phyloP scores from a whole-genome alignment of 495 filamentous ascomycete species.

The Penicillium arizonense region DNA sequence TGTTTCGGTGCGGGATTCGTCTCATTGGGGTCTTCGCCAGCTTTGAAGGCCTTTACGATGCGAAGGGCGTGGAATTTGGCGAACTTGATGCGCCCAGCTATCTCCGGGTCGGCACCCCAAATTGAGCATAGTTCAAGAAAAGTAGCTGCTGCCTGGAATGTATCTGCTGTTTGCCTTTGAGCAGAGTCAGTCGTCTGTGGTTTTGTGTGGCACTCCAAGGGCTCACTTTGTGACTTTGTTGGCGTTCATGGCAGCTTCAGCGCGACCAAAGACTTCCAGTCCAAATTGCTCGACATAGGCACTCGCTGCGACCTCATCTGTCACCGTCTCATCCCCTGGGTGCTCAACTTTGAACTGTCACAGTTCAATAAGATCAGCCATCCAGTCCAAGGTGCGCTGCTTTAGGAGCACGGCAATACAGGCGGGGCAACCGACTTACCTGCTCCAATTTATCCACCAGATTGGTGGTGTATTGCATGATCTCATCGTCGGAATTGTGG shows the following conservation, averaged over 20 bases:
- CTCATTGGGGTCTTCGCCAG: conserved; percentile 88
- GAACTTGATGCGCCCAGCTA: conserved; percentile 85
- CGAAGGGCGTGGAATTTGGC: conserved; percentile 93
- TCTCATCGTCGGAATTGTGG: conserved; percentile 72
- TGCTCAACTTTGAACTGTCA: conserved; percentile 64
- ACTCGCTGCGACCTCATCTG: conserved; percentile 78
- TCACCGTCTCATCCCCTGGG: conserved; percentile 66
- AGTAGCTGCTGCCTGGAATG: conserved; percentile 84
- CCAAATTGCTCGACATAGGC: conserved; percentile 95
- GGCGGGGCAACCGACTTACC: conserved; percentile 43
- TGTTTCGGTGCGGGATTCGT: conserved; percentile 70
- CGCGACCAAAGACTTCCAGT: conserved; percentile 79
- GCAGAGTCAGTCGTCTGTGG: conserved; percentile 12
- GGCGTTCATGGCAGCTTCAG: conserved; percentile 74
- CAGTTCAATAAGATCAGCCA: conserved; percentile 8
- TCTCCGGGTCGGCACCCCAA: conserved; percentile 78
- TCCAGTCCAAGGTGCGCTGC: neutral
- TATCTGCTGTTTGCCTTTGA: conserved; percentile 84
- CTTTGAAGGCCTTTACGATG: conserved; percentile 86
- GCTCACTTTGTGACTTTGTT: conserved; percentile 81
- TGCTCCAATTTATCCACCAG: conserved; percentile 92
- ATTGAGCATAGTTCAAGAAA: conserved; percentile 87
- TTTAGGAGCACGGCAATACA: neutral
- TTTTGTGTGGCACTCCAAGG: neutral
- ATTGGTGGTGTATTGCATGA: conserved; percentile 70